Evolutionary conservation across 2,329 filamentous ascomycete genomes (phyloP), one percentile per base, ranked within the genome.

Genomic region (Diaporthe sp.): DNA sequence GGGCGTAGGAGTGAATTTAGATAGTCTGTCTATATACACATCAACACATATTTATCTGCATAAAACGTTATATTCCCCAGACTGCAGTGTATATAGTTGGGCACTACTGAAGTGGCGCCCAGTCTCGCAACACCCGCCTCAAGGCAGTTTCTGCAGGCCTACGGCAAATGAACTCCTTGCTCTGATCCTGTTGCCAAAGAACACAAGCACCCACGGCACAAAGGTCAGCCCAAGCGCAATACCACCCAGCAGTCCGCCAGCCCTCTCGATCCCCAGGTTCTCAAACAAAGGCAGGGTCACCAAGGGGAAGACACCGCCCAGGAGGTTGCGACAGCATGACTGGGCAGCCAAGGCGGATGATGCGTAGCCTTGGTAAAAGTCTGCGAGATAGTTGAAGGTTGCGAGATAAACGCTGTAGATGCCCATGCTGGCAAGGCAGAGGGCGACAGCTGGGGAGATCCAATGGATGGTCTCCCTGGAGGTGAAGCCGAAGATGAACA

Each of bases 331-430:
- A 79, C 94, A 96, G 82, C 94, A 97, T 22, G 91, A 94, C 85
- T 98, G 95, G 0, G 95, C 95, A 0, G 96, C 96, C 8, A 98
- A 86, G 0, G 96, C 95, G 0, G 94, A 97, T 53, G 93, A 95
- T 0, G 96, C 95, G 80, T 96, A 98, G 3, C 90, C 88, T 81
- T 95, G 93, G 83, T 98, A 98, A 1, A 93, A 93, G 81, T 98
- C 96, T 28, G 95, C 95, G 1, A 98, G 88, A 79, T 98, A 98
- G 82, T 98, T 98, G 86, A 98, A 98, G 0, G 95, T 94, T 3
- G 95, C 93, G 1, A 98, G 89, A 81, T 97, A 97, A 49, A 98
- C 92, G 55, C 91, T 93, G 82, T 95, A 96, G 78, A 98, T 97
- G 39, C 96, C 93, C 87, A 96, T 94, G 0, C 94, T 96, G 0